Evolutionary conservation across 257 asterid species (phyloP).

Genomic region (Gentiana macrophylla): DNA sequence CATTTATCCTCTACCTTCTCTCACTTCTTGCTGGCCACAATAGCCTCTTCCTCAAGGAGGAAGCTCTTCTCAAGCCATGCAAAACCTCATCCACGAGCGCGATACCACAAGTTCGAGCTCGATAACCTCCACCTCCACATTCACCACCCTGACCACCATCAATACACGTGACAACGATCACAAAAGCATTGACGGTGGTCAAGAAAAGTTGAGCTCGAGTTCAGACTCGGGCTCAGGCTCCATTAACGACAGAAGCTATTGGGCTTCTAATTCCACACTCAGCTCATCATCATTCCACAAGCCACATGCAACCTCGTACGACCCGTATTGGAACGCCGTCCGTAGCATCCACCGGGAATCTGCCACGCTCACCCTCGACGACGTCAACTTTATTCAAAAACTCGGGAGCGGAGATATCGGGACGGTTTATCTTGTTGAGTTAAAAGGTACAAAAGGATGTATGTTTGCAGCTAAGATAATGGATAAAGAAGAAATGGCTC

Average conservation of each 20-base stretch:
- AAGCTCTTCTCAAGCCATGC: slow-evolving; percentile 17
- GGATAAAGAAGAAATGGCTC: slow-evolving; percentile 67
- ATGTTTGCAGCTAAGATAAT: slow-evolving; percentile 66
- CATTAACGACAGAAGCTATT: too few relatives aligned
- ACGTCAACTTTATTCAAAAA: slow-evolving; percentile 39
- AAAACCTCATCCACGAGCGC: slow-evolving; percentile 1
- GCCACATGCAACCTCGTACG: slow-evolving; percentile 12
- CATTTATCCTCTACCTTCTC: neutral
- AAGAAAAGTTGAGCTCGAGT: slow-evolving; percentile 3
- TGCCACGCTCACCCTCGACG: slow-evolving; percentile 27
- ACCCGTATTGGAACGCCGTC: slow-evolving; percentile 17
- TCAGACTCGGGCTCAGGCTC: slow-evolving; percentile 12
- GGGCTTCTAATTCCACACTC: neutral
- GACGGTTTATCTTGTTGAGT: slow-evolving; percentile 63
- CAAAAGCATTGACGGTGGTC: too few relatives aligned
- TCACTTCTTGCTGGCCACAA: neutral
- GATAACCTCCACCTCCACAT: slow-evolving; percentile 7
- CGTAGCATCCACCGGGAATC: slow-evolving; percentile 12
- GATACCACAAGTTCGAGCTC: slow-evolving; percentile 14
- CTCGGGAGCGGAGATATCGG: slow-evolving; percentile 80
- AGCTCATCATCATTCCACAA: slow-evolving; percentile 8
- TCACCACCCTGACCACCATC: slow-evolving; percentile 10
- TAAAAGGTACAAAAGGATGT: slow-evolving; percentile 34
- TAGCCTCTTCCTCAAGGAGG: neutral
- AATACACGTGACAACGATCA: slow-evolving; percentile 1